Conservation (phyloP, 371 early-diverging fungal species). For the Batkoa obscura region DNA sequence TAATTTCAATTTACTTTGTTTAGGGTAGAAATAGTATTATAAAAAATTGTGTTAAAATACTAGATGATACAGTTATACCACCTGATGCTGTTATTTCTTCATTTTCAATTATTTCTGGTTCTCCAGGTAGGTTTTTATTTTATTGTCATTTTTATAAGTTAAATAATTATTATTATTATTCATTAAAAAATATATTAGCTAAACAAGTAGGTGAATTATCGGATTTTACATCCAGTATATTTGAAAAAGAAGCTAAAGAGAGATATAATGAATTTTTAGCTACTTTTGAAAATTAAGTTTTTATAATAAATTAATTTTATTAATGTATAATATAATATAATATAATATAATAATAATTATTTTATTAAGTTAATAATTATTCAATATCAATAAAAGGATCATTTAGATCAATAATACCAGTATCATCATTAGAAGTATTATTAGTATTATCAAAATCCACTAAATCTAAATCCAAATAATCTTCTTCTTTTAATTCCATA, state of each 20-base stretch:
- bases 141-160: not conserved
- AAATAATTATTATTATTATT: not conserved
- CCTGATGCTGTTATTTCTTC: conserved; percentile 83
- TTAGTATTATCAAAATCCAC: no score
- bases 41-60: conserved; percentile 77
- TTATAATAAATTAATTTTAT: no score
- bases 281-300: no score
- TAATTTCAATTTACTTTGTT: not conserved
- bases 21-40: conserved; percentile 89
- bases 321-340: no score
- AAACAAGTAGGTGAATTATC: not conserved
- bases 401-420: no score
- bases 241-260: not conserved
- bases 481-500: no score
- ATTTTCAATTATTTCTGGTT: conserved; percentile 65
- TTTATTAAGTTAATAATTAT: no score
- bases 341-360: no score
- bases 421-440: no score
- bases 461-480: no score
- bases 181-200: not conserved
- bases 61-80: conserved; percentile 79
- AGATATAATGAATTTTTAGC: not conserved
- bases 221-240: not conserved
- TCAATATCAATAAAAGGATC: no score
- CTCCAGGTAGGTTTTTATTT: conserved; percentile 29